These are phyloP conservation scores for Kodamaea jinghongensis DNA, from an alignment of 805 yeast species.

Conservation along the genomic window DNA sequence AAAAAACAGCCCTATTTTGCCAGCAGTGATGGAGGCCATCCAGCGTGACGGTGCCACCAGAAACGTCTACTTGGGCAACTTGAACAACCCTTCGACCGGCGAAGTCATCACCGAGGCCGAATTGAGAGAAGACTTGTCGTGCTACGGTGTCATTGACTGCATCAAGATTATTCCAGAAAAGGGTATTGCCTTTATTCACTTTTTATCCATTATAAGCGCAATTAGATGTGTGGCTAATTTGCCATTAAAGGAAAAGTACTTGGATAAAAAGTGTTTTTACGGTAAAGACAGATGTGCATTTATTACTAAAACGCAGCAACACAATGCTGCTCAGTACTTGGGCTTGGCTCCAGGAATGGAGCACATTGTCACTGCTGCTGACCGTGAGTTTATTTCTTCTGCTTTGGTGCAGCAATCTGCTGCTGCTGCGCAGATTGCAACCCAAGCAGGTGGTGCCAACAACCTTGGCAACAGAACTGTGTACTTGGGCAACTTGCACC, in stretches of 20 bases:
- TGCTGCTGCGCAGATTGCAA: slow-evolving; percentile 96
- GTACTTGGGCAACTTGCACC: slow-evolving; percentile 85
- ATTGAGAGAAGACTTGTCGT: slow-evolving; percentile 60
- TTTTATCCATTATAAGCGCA: slow-evolving; percentile 82
- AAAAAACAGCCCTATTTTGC: slow-evolving; percentile 68
- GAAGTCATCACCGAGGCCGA: slow-evolving; percentile 57
- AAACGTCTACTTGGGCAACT: slow-evolving; percentile 84
- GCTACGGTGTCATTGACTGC: slow-evolving; percentile 82
- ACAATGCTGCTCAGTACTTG: slow-evolving; percentile 91
- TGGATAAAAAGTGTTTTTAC: slow-evolving; percentile 75
- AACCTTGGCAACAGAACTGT: slow-evolving; percentile 93
- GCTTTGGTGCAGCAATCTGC: slow-evolving; percentile 90
- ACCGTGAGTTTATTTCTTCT: slow-evolving; percentile 60
- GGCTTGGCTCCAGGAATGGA: slow-evolving; percentile 91
- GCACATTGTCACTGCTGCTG: slow-evolving; percentile 70
- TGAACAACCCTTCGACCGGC: slow-evolving; percentile 56
- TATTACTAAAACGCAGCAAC: slow-evolving; percentile 92
- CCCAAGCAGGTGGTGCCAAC: slow-evolving; percentile 89
- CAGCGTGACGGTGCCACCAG: slow-evolving; percentile 88
- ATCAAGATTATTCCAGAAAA: slow-evolving; percentile 76
- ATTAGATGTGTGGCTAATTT: slow-evolving; percentile 77
- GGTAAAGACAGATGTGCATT: slow-evolving; percentile 96
- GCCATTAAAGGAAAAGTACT: slow-evolving; percentile 65
- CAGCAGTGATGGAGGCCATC: slow-evolving; percentile 72
- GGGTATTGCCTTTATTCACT: slow-evolving; percentile 89